Conservation (phyloP, 305 asterid genomes). For the Solanum hybrid region DNA sequence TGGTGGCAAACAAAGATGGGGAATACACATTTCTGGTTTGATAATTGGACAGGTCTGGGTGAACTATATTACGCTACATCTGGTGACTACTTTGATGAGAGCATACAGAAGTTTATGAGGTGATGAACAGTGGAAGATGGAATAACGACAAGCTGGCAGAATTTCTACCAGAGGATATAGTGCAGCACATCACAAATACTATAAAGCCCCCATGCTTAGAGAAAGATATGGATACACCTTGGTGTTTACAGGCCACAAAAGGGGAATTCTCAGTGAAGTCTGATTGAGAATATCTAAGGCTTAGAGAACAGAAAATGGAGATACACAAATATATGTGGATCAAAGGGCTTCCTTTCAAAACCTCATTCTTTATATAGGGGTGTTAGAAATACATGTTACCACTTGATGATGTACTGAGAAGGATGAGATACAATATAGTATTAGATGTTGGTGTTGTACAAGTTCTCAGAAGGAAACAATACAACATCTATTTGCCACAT, state of each 20-base stretch:
- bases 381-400: not conserved
- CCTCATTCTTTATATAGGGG: not conserved
- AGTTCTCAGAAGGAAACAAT: not conserved
- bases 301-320: not conserved
- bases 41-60: not conserved
- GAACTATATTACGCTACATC: not conserved
- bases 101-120: not conserved
- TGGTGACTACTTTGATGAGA: not conserved
- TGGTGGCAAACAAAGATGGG: not conserved
- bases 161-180: not conserved
- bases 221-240: not conserved
- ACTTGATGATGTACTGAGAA: not conserved
- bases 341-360: not conserved
- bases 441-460: not conserved
- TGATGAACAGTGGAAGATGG: not conserved
- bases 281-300: not conserved
- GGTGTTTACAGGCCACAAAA: not conserved
- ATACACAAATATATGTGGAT: not conserved
- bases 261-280: not conserved
- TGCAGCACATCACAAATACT: not conserved
- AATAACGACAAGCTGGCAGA: not conserved
- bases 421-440: not conserved
- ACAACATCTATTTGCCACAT: not conserved
- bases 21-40: not conserved
- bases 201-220: not conserved